Evolutionary conservation across 2,329 filamentous ascomycete genomes (phyloP).

Genomic region (Microdochium bolleyi): DNA sequence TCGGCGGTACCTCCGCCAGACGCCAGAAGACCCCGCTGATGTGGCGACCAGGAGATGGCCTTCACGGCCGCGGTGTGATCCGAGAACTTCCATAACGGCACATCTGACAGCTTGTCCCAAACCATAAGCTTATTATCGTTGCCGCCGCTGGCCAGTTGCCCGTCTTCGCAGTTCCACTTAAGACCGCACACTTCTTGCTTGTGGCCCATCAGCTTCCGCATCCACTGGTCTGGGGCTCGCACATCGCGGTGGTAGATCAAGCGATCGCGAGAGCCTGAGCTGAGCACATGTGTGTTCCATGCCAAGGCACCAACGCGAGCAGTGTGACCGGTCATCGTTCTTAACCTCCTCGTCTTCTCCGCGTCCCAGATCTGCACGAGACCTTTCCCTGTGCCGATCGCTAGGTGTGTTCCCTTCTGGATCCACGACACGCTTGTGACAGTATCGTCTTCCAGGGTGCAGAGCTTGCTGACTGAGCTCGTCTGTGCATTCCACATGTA

Average conservation of each 20-base stretch:
- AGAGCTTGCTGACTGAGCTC: slow-evolving; percentile 87
- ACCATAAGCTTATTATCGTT: slow-evolving; percentile 99
- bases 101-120: slow-evolving; percentile 93
- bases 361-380: slow-evolving; percentile 98
- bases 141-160: slow-evolving; percentile 87
- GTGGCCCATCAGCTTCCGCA: slow-evolving; percentile 81
- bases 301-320: slow-evolving; percentile 87
- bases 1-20: slow-evolving; percentile 95
- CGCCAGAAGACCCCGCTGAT: slow-evolving; percentile 88
- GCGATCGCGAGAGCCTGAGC: slow-evolving; percentile 88
- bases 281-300: slow-evolving; percentile 97
- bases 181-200: slow-evolving; percentile 97
- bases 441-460: slow-evolving; percentile 84
- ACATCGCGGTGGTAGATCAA: slow-evolving; percentile 95
- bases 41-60: slow-evolving; percentile 95
- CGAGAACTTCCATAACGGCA: slow-evolving; percentile 86
- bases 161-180: slow-evolving; percentile 95
- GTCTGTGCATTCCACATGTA: slow-evolving; percentile 98
- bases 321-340: slow-evolving; percentile 96
- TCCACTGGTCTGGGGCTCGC: slow-evolving; percentile 81
- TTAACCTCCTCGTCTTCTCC: slow-evolving; percentile 71
- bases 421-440: slow-evolving; percentile 99
- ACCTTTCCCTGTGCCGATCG: slow-evolving; percentile 90
- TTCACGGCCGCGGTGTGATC: slow-evolving; percentile 96
- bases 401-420: slow-evolving; percentile 90